These are phyloP conservation scores for Phytophthora pistaciae DNA, from an alignment of 352 stramenopile genomes.

Conservation along the genomic window DNA sequence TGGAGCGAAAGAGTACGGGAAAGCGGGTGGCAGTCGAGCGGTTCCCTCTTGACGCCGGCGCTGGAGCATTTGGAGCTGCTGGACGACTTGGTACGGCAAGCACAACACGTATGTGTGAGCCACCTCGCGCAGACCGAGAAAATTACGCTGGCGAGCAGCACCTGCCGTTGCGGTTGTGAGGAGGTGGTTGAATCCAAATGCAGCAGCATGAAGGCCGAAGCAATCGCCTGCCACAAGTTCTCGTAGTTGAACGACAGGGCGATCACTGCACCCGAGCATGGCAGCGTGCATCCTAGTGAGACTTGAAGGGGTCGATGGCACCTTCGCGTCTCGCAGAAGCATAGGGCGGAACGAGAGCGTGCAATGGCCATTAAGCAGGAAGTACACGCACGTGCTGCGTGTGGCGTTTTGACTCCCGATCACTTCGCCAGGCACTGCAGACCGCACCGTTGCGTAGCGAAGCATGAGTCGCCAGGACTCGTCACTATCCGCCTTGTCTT, in stretches of 20 bases:
- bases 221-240: constrained; percentile 46
- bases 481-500: constrained; percentile 4
- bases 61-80: constrained; percentile 36
- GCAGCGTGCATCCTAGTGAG: constrained; percentile 12
- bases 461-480: constrained; percentile 27
- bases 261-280: neutral
- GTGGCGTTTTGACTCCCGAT: constrained; percentile 17
- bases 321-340: constrained; percentile 13
- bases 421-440: constrained; percentile 21
- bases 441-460: constrained; percentile 22
- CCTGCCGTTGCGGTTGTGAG: constrained; percentile 44
- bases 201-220: constrained; percentile 57
- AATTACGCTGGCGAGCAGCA: constrained; percentile 56
- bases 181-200: constrained; percentile 52
- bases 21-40: constrained; percentile 5
- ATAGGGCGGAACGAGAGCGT: constrained; percentile 30
- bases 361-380: constrained; percentile 36
- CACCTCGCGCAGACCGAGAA: constrained; percentile 49
- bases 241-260: constrained; percentile 28
- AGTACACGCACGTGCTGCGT: constrained; percentile 20
- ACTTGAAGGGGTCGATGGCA: constrained; percentile 1
- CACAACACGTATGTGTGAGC: constrained; percentile 48
- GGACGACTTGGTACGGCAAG: constrained; percentile 40
- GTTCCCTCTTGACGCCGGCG: constrained; percentile 7
- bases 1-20: constrained; percentile 27